Percentiles rank a stretch among this genome's conserved stretches.
These are phyloP conservation scores for Rhododendron ovatum DNA, from an alignment of 148 eudicot genomes.

Conservation along the genomic window DNA sequence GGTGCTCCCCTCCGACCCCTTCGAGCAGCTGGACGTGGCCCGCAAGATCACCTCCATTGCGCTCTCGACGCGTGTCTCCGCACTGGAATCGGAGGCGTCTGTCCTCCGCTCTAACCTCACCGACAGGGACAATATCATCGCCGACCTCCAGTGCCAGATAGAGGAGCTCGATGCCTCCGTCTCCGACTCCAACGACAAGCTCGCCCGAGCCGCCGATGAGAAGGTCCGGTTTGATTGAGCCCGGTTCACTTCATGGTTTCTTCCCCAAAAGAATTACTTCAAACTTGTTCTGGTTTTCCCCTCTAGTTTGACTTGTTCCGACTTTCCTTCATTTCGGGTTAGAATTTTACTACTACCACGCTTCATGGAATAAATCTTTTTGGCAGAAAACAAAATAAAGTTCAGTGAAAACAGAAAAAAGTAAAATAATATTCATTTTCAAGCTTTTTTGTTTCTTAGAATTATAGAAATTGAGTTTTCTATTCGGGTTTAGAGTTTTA, in stretches of 20 bases:
- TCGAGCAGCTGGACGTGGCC: conserved; percentile 85
- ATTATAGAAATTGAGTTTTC: too few species aligned
- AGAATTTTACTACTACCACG: neutral
- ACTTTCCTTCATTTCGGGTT: neutral
- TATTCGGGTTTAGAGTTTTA: too few species aligned
- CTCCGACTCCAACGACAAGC: conserved; percentile 43
- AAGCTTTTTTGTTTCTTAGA: too few species aligned
- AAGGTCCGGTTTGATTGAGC: conserved; percentile 34
- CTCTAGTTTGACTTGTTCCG: neutral
- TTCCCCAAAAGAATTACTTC: too few species aligned
- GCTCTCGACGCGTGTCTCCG: conserved; percentile 75
- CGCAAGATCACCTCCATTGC: conserved; percentile 98
- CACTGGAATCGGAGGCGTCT: conserved; percentile 71
- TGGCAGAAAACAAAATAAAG: neutral
- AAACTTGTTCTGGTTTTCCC: neutral
- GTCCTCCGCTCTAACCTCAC: conserved; percentile 43
- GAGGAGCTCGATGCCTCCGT: conserved; percentile 57
- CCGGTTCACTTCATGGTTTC: neutral
- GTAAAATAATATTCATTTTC: too few species aligned
- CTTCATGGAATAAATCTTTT: neutral
- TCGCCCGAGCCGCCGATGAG: conserved; percentile 38
- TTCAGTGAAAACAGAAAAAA: too few species aligned
- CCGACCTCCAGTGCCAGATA: conserved; percentile 54
- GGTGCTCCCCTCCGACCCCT: conserved; percentile 78
- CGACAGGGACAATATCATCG: conserved; percentile 48